phyloP scores from a whole-genome alignment of 106 monocot species.

The Triglochin maritima region DNA sequence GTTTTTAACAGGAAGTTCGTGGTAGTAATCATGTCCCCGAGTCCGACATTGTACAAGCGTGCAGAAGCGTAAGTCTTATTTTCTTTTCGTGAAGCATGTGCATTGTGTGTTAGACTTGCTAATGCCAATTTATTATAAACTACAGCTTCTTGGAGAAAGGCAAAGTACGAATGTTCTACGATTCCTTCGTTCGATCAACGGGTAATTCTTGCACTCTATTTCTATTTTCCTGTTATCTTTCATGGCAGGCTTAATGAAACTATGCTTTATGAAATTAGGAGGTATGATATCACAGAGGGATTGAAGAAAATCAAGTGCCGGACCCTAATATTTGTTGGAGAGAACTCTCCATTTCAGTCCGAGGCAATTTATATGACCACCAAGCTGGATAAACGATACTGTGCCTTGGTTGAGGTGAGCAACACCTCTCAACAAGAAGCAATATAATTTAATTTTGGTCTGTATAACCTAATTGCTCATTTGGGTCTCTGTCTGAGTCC shows the following conservation, averaged over 20 bases:
- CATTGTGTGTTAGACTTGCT: neutral
- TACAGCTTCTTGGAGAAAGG: constrained; percentile 57
- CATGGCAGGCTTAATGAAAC: neutral
- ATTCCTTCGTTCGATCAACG: constrained; percentile 47
- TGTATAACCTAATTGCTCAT: neutral
- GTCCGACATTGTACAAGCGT: constrained; percentile 55
- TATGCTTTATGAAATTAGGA: constrained; percentile 21
- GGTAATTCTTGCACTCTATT: constrained; percentile 10
- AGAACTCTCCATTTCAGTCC: constrained; percentile 48
- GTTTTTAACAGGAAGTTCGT: constrained; percentile 40
- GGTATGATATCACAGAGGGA: constrained; percentile 50
- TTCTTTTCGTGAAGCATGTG: neutral
- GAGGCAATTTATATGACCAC: constrained; percentile 57
- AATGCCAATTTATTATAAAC: neutral
- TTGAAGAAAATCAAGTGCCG: constrained; percentile 44
- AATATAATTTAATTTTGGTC: neutral
- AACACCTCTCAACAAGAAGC: no score
- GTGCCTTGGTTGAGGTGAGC: constrained; percentile 66
- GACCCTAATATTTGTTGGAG: constrained; percentile 66
- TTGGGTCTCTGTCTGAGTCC: neutral
- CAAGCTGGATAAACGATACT: constrained; percentile 40
- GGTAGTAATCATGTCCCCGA: constrained; percentile 36
- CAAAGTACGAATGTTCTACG: constrained; percentile 42
- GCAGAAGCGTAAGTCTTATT: constrained; percentile 43
- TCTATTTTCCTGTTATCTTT: neutral